Base-by-base conservation (phyloP, 2,329 filamentous ascomycete genomes). In the Ustulina deusta region DNA sequence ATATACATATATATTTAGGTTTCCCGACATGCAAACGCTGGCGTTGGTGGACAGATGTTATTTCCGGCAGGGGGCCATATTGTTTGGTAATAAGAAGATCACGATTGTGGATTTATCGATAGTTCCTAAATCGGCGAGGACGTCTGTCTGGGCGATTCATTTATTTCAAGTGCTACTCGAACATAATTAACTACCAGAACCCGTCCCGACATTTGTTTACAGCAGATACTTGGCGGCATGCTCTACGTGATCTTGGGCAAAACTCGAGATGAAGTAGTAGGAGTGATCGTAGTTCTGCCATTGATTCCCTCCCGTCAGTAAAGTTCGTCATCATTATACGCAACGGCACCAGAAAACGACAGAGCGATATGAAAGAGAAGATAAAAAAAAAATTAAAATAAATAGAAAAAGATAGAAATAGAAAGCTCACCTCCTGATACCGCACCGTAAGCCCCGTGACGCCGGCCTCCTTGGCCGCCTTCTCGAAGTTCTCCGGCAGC, bases 201-300 rank as follows among this genome's bases (percentile, higher is more conserved):
- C 15, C 27, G 17, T 32, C 15, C 17, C 13, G 6, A 3, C n/a
- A n/a, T 20, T 32, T 11, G n/a, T n/a, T 46, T 67, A 73, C 74
- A 88, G 83, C 63, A 97, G 83, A 78, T 93, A 90, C 85, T 96
- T 97, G 72, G 94, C 95, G 68, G 94, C 94, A 82, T 97, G 93
- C 75, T 93, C 90, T 73, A 98, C 87, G 81, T 99, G 96, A 74
- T 98, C 94, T 76, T 93, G 91, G 49, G 91, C 88, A 79, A 99
- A 99, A 17, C 89, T 90, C 40, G 94, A 91, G 85, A 99, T 97
- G 81, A 97, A 97, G 82, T 90, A 99, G 83, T 99, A 99, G 70
- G 93, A 97, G 83, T 99, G 96, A 80, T 99, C 96, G 78, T 99
- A 98, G 69, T 90, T 94, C 82, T 92, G 77, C 13, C 20, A 10